Evolutionary conservation across 2,329 filamentous ascomycete genomes (phyloP).

Genomic region (Sarocladiaceae sp.): DNA sequence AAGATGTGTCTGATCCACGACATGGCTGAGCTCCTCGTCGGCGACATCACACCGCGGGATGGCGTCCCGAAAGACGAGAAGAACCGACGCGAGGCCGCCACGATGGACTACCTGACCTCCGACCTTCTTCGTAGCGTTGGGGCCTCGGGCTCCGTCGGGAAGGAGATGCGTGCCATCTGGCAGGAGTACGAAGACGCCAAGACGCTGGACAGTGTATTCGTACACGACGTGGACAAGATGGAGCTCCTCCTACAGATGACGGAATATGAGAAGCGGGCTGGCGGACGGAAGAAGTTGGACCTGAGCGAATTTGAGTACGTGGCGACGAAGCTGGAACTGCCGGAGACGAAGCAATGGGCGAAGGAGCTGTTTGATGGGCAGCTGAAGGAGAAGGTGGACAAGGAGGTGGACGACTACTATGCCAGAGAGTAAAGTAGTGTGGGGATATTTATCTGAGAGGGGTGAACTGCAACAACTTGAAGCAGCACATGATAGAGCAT

Average conservation of each 20-base stretch:
- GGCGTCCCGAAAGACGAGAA: constrained; percentile 82
- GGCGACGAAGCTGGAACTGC: constrained; percentile 61
- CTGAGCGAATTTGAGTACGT: constrained; percentile 85
- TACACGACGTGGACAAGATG: constrained; percentile 97
- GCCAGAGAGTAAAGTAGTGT: constrained; percentile 15
- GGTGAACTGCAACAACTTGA: no score
- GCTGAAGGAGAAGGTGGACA: constrained; percentile 56
- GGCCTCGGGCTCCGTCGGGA: constrained; percentile 55
- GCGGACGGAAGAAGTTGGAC: constrained; percentile 53
- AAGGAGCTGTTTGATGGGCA: constrained; percentile 52
- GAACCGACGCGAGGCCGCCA: constrained; percentile 74
- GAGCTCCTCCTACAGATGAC: constrained; percentile 93
- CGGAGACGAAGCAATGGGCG: constrained; percentile 77
- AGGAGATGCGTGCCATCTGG: constrained; percentile 75
- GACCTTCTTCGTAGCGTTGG: constrained; percentile 68
- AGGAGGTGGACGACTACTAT: constrained; percentile 47
- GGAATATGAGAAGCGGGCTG: constrained; percentile 77
- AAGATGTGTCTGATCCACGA: constrained; percentile 96
- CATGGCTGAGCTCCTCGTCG: constrained; percentile 92
- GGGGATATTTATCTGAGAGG: no score
- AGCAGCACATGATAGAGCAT: no score
- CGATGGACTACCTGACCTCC: constrained; percentile 84
- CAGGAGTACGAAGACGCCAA: constrained; percentile 88
- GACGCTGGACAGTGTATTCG: constrained; percentile 80
- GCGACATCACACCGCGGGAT: constrained; percentile 94